Evolutionary conservation across 768 basidiomycete genomes (phyloP).

Genomic region (Pulveroboletus sp.): DNA sequence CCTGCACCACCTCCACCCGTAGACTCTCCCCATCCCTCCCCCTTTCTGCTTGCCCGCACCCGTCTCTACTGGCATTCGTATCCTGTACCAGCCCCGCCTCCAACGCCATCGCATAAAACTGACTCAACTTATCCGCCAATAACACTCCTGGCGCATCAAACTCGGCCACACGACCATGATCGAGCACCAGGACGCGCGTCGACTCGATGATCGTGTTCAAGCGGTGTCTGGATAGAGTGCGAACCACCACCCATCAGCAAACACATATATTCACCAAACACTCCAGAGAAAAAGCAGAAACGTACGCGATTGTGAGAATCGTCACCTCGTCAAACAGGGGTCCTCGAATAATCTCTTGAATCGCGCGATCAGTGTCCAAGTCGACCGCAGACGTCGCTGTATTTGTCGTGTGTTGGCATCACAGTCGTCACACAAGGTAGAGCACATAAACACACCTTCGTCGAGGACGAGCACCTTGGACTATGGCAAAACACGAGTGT

Average conservation of each 20-base stretch:
- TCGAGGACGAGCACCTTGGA: slow-evolving; percentile 90
- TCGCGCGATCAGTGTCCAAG: slow-evolving; percentile 82
- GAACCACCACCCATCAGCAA: background rate
- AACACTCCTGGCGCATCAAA: slow-evolving; percentile 67
- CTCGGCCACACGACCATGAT: slow-evolving; percentile 78
- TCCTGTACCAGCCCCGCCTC: slow-evolving; percentile 51
- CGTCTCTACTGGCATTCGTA: background rate
- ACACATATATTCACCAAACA: no score
- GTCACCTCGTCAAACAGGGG: slow-evolving; percentile 73
- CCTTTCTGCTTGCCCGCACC: background rate
- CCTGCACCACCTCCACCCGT: background rate
- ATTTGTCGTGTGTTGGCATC: background rate
- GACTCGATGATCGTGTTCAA: slow-evolving; percentile 83
- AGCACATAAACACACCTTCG: slow-evolving; percentile 51
- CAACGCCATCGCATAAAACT: slow-evolving; percentile 59
- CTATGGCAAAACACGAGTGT: slow-evolving; percentile 28
- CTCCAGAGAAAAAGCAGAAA: slow-evolving; percentile 6
- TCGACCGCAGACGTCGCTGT: slow-evolving; percentile 86
- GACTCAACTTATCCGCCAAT: slow-evolving; percentile 50
- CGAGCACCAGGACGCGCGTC: slow-evolving; percentile 77
- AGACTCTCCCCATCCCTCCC: background rate
- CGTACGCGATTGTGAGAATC: slow-evolving; percentile 82
- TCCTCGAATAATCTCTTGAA: slow-evolving; percentile 84
- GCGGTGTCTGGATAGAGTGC: slow-evolving; percentile 48
- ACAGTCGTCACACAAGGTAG: background rate